phyloP scores from a whole-genome alignment of 2,329 filamentous ascomycete species.

The Paraphaeosphaeria minitans region DNA sequence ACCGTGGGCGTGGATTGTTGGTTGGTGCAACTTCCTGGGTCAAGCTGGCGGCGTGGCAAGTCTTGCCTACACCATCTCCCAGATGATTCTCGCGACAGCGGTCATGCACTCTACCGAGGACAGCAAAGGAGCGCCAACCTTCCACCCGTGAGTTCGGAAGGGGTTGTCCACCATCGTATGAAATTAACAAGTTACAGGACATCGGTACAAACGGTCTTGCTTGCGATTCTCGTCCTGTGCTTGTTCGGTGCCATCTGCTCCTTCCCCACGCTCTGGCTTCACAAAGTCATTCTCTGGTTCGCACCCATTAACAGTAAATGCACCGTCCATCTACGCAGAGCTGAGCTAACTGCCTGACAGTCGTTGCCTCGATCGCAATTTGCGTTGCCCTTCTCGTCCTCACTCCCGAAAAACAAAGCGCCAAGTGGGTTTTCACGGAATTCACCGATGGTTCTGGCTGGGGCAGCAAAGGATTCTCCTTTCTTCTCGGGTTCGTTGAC shows the following conservation, averaged over 20 bases:
- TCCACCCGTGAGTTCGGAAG: slow-evolving; percentile 57
- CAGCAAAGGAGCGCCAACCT: slow-evolving; percentile 56
- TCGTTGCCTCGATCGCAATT: slow-evolving; percentile 64
- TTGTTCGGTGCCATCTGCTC: slow-evolving; percentile 66
- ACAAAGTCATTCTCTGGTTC: slow-evolving; percentile 67
- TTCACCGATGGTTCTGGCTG: slow-evolving; percentile 68
- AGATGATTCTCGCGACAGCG: slow-evolving; percentile 66
- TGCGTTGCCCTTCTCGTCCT: slow-evolving; percentile 63
- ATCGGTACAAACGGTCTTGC: slow-evolving; percentile 62
- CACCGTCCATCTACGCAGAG: too few relatives aligned
- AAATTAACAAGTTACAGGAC: slow-evolving; percentile 49
- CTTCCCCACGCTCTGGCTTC: slow-evolving; percentile 63
- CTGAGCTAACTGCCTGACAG: slow-evolving; percentile 25
- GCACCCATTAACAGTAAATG: slow-evolving; percentile 65
- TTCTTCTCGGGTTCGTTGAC: slow-evolving; percentile 60
- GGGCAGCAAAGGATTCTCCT: slow-evolving; percentile 65
- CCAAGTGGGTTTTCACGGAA: slow-evolving; percentile 65
- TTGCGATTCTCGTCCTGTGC: slow-evolving; percentile 62
- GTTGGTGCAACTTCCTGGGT: slow-evolving; percentile 70
- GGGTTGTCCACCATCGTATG: too few relatives aligned
- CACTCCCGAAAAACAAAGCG: slow-evolving; percentile 63
- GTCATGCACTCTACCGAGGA: slow-evolving; percentile 64
- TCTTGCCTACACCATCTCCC: slow-evolving; percentile 66
- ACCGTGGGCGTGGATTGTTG: slow-evolving; percentile 68
- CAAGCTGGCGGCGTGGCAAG: slow-evolving; percentile 68